Evolutionary conservation across 805 yeast species (phyloP).

Genomic region (Wickerhamiella nectarea): DNA sequence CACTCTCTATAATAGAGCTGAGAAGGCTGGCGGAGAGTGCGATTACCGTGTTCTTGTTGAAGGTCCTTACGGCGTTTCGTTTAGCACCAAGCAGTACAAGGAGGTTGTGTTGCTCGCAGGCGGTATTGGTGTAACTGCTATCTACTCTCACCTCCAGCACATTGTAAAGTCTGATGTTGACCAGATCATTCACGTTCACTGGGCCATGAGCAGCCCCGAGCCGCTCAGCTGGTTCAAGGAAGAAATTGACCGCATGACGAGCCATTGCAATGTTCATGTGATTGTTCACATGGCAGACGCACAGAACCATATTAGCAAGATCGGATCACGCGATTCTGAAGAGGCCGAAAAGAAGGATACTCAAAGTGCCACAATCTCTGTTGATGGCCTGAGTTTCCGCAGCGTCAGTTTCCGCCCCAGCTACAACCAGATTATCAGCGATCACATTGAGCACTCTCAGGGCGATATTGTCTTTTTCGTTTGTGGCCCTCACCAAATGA

Average conservation of each 20-base stretch:
- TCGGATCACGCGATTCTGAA: background rate
- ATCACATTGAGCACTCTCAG: background rate
- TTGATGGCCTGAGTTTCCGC: background rate
- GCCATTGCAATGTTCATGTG: background rate
- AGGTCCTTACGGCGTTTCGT: constrained; percentile 48
- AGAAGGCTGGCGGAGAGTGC: background rate
- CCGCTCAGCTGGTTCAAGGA: constrained; percentile 1
- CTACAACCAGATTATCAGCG: background rate
- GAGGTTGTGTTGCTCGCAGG: constrained; percentile 36
- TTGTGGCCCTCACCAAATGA: constrained; percentile 3
- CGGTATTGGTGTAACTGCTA: constrained; percentile 47
- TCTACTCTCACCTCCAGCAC: constrained; percentile 33
- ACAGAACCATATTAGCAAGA: background rate
- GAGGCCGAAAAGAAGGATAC: background rate
- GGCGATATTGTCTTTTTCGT: constrained; percentile 1
- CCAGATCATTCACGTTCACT: constrained; percentile 2
- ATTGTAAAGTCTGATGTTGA: constrained; percentile 10
- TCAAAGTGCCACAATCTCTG: background rate
- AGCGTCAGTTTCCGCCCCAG: constrained; percentile 1
- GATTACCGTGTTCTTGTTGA: constrained; percentile 33
- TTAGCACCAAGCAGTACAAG: constrained; percentile 29
- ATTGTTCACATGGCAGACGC: constrained; percentile 1
- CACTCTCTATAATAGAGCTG: background rate
- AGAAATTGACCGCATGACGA: constrained; percentile 6
- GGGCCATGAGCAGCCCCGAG: constrained; percentile 3